Base-by-base conservation (phyloP, 129 eudicot genomes). In the Escallonia rubra region DNA sequence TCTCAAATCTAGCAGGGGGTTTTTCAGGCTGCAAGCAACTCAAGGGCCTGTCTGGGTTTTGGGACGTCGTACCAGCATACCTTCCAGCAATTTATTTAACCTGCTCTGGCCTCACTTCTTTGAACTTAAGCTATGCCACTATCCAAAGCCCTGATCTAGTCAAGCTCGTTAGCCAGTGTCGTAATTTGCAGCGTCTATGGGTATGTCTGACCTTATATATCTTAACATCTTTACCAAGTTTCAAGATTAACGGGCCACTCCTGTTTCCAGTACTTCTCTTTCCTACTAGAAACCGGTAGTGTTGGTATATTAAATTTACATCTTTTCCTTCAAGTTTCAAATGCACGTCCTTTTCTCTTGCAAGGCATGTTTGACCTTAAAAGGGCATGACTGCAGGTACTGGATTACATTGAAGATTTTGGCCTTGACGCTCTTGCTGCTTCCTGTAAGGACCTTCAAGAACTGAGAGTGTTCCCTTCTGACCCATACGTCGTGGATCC, bases 351-450 rank as follows among this genome's bases (percentile, higher is more conserved):
- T 5, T 42, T 50, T 41, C 41, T 58, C 42, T 67, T 46, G 43
- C 16, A 48, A 10, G 12, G 7, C 3, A n/a, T 14, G 38, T 34
- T 4, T 53, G 8, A 76, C 69, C 70, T 59, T 65, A 39, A 5
- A 39, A 52, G 63, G 44, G 13, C 39, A 44, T 54, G 13, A 56
- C 48, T 68, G 66, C 91, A 92, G 98, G 95, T 92, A 15, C 77
- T 93, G 64, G 98, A 93, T 79, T 84, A 82, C 81, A 93, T 93
- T 46, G 96, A 93, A 80, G 98, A 93, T 76, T 69, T 80, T 45
- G 98, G 98, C 57, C 90, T 93, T 39, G 78, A 86, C 5, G 77
- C 82, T 40, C 69, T 89, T 46, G 88, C 98, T n/a, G 57, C 79
- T 12, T 76, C 87, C 5, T 93, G 98, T 74, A 93, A 93, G 63